Conservation (phyloP, 1,284 basidiomycete species). For the Cutaneotrichosporon sp. region DNA sequence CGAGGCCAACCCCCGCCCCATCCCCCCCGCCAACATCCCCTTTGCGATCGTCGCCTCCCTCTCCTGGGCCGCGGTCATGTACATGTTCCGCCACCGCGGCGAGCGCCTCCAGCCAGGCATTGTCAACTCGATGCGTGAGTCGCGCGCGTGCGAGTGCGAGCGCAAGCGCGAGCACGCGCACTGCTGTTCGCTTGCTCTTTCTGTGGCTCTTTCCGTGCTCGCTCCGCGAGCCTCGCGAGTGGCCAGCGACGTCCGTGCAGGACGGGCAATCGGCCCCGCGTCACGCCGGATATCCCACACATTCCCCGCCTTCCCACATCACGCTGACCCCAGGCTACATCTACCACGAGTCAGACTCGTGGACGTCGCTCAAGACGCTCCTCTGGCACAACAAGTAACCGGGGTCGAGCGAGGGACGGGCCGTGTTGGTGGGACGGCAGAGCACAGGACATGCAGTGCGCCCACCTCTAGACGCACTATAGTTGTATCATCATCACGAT, state of each 20-base stretch:
- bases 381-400: conserved; percentile 73
- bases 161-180: no score
- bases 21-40: conserved; percentile 76
- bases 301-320: not conserved
- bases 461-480: not conserved
- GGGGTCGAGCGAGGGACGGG: no score
- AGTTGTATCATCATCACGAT: conserved; percentile 11
- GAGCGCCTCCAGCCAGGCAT: conserved; percentile 92
- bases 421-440: no score
- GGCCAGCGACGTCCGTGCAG: no score
- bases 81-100: conserved; percentile 81
- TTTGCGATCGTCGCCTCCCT: conserved; percentile 88
- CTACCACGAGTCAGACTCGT: conserved; percentile 75
- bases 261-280: not conserved
- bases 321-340: conserved; percentile 58
- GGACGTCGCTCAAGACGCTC: conserved; percentile 68
- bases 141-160: no score
- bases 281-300: not conserved
- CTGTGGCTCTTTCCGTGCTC: no score
- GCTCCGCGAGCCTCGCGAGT: conserved; percentile 51
- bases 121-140: conserved; percentile 59
- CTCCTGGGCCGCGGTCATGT: conserved; percentile 97
- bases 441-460: not conserved
- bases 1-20: conserved; percentile 59
- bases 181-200: no score